Evolutionary conservation across 2,329 filamentous ascomycete species (phyloP).

Genomic region (Sporothrix variecibatus): DNA sequence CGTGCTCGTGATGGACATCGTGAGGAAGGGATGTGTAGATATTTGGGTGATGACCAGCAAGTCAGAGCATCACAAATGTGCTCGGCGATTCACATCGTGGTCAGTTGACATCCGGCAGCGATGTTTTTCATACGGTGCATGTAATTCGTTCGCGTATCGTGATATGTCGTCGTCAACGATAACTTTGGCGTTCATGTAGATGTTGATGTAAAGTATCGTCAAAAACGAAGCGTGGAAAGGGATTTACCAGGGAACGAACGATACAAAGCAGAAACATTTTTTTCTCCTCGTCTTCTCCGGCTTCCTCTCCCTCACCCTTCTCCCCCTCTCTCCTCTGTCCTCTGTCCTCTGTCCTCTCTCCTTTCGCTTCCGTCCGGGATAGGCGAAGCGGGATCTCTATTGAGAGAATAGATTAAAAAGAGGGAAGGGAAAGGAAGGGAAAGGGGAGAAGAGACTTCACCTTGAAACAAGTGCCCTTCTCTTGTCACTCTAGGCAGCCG

Average conservation of each 20-base stretch:
- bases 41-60: neutral
- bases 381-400: slow-evolving; percentile 2
- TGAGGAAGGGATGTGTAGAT: neutral
- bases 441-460: neutral
- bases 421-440: neutral
- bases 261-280: neutral
- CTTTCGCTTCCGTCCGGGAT: slow-evolving; percentile 12
- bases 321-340: neutral
- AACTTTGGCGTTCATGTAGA: too few species aligned
- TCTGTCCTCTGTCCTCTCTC: neutral
- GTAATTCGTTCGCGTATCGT: too few species aligned
- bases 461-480: neutral
- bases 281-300: neutral
- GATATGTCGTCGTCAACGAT: too few species aligned
- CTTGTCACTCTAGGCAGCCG: neutral
- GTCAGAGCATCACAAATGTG: neutral
- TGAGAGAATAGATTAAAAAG: neutral
- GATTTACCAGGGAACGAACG: neutral
- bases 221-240: neutral
- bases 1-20: neutral
- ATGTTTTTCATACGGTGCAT: too few species aligned
- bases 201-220: neutral
- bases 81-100: neutral
- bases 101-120: neutral
- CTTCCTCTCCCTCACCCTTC: too few species aligned